Conservation (phyloP, 1,139 yeast species). For the Yamadazyma jaroonii region DNA sequence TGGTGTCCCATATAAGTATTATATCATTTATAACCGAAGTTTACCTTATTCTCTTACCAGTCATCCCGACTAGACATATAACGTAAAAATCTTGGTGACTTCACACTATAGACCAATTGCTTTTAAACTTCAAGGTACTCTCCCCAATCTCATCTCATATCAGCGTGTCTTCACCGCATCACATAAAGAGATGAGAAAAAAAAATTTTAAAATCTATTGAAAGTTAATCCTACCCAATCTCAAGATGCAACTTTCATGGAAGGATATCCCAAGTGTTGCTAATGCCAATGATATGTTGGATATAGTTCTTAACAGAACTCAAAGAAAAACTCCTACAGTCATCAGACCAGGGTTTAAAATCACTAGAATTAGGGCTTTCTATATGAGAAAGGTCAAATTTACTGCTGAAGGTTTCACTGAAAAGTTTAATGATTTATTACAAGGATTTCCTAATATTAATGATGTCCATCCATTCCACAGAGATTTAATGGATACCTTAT, state of each 20-base stretch:
- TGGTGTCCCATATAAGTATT: too few relatives aligned
- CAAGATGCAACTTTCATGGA: conserved; percentile 93
- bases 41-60: too few relatives aligned
- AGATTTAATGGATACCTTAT: conserved; percentile 94
- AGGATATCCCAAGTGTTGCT: conserved; percentile 94
- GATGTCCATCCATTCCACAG: conserved; percentile 98
- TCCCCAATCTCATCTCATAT: not conserved
- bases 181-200: conserved; percentile 7
- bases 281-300: conserved; percentile 91
- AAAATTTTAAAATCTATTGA: conserved; percentile 3
- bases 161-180: conserved; percentile 3
- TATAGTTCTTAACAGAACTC: conserved; percentile 94
- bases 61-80: too few relatives aligned
- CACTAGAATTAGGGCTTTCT: conserved; percentile 94
- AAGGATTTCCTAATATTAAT: conserved; percentile 93
- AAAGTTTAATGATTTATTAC: conserved; percentile 79
- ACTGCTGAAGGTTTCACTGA: conserved; percentile 96
- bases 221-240: not conserved
- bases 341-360: conserved; percentile 96
- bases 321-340: conserved; percentile 97
- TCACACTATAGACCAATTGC: too few relatives aligned
- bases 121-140: too few relatives aligned
- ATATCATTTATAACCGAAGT: too few relatives aligned
- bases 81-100: too few relatives aligned
- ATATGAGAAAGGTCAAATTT: conserved; percentile 95